Evolutionary conservation across 495 filamentous ascomycete genomes (phyloP).

Genomic region (Neurospora sp.): DNA sequence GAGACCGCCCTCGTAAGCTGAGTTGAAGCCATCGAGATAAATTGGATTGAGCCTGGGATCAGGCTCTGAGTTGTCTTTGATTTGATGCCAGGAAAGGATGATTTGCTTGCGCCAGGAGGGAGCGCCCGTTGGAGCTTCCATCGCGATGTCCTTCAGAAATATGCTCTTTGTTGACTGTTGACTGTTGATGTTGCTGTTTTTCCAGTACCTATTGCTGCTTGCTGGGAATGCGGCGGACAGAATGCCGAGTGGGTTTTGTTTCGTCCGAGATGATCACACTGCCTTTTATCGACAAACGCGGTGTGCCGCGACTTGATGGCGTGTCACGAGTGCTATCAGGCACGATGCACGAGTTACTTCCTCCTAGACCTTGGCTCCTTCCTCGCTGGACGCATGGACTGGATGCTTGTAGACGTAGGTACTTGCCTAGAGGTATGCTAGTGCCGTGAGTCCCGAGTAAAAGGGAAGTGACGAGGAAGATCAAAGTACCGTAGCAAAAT

Average conservation of each 20-base stretch:
- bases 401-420: not conserved
- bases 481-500: not conserved
- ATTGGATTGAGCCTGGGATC: not conserved
- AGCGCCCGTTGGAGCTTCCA: not conserved
- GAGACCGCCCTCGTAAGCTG: not conserved
- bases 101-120: too few relatives aligned
- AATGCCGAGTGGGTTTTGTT: not conserved
- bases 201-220: not conserved
- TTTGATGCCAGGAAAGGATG: too few relatives aligned
- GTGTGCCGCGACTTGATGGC: not conserved
- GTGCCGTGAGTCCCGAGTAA: not conserved
- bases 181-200: too few relatives aligned
- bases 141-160: not conserved
- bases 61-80: too few relatives aligned
- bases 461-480: not conserved
- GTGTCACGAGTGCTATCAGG: not conserved
- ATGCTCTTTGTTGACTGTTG: not conserved
- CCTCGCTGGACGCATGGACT: not conserved
- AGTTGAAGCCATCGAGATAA: not conserved
- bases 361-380: not conserved
- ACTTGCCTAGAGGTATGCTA: not conserved
- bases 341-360: not conserved
- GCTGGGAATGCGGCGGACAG: not conserved
- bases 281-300: not conserved
- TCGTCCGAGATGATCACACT: not conserved